Percentiles rank a stretch among this genome's conserved stretches.
phyloP scores from a whole-genome alignment of 2,329 filamentous ascomycete species.

The Sclerotinia minor region DNA sequence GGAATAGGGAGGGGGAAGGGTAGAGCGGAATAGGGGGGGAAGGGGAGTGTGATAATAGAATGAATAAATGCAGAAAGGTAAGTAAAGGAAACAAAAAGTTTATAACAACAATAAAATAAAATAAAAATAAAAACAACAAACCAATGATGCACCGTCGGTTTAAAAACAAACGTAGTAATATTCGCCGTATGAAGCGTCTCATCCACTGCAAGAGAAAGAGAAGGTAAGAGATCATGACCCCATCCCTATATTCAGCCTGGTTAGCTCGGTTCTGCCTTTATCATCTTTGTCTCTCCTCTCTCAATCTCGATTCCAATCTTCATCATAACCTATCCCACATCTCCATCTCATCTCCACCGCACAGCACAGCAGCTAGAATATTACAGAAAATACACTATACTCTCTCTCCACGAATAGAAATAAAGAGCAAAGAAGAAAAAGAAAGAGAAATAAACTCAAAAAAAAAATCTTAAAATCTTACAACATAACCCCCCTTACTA shows the following conservation, averaged over 20 bases:
- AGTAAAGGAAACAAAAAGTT: background rate
- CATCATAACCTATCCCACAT: too few species aligned
- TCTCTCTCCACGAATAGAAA: too few species aligned
- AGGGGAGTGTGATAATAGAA: too few species aligned
- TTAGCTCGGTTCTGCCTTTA: background rate
- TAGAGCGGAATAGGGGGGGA: too few species aligned
- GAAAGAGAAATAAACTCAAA: background rate
- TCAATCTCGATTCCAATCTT: too few species aligned
- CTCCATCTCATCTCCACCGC: rapidly evolving
- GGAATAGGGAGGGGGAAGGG: too few species aligned
- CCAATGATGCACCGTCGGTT: conserved; percentile 4
- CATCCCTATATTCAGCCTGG: background rate
- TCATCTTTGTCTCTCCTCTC: background rate
- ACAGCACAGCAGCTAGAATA: too few species aligned
- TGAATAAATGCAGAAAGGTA: background rate
- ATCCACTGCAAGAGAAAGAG: background rate
- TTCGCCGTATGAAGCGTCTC: background rate
- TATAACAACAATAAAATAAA: background rate
- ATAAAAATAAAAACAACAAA: background rate
- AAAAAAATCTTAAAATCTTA: background rate
- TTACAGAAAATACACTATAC: too few species aligned
- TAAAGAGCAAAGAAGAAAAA: background rate
- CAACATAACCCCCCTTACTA: background rate
- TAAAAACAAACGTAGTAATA: conserved; percentile 11
- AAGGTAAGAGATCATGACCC: conserved; percentile 9